phyloP scores from a whole-genome alignment of 2,329 filamentous ascomycete species.

The Fusarium chuoi region DNA sequence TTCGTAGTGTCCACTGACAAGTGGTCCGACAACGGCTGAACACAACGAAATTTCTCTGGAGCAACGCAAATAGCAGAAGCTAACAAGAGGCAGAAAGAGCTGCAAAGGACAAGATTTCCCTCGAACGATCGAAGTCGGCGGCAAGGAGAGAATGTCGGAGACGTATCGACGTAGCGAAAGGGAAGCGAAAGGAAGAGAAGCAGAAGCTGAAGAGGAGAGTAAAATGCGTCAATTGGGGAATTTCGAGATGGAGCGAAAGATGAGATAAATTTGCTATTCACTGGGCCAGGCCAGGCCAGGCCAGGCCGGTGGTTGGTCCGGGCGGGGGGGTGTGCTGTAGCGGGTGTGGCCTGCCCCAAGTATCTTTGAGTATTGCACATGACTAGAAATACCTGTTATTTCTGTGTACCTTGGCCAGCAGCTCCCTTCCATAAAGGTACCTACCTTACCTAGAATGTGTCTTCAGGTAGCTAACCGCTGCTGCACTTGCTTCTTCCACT shows the following conservation, averaged over 20 bases:
- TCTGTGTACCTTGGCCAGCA: background rate
- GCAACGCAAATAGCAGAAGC: conserved; percentile 20
- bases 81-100: conserved; percentile 14
- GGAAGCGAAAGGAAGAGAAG: conserved; percentile 18
- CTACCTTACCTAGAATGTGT: background rate
- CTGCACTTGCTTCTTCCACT: conserved; percentile 1
- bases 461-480: conserved; percentile 1
- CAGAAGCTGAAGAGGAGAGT: conserved; percentile 25
- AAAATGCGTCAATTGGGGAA: conserved; percentile 45
- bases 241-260: conserved; percentile 43
- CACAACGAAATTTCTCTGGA: conserved; percentile 21
- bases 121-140: conserved; percentile 27
- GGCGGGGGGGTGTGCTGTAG: conserved; percentile 27
- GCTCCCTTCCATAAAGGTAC: background rate
- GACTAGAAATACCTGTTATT: conserved; percentile 16
- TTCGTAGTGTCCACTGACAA: conserved; percentile 19
- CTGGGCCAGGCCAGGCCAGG: conserved; percentile 35
- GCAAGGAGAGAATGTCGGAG: conserved; percentile 21
- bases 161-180: conserved; percentile 23
- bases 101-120: conserved; percentile 12
- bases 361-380: conserved; percentile 6
- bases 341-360: conserved; percentile 14
- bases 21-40: conserved; percentile 35
- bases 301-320: conserved; percentile 45
- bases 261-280: conserved; percentile 45